Conservation (phyloP, 2,329 filamentous ascomycete genomes). For the Penicillium sclerotigenum region DNA sequence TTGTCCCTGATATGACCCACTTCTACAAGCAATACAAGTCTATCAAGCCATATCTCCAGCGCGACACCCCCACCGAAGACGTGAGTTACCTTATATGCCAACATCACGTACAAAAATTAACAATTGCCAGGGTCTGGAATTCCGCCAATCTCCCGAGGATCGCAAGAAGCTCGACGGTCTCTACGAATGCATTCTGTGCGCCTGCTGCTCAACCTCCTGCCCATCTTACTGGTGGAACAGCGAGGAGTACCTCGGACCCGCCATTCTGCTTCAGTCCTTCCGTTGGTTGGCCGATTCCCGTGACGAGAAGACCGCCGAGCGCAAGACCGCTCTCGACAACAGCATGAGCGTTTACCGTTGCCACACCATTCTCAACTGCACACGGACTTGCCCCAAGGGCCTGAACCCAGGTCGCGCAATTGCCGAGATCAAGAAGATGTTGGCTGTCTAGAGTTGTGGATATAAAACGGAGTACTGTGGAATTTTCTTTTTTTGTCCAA, state of each 20-base stretch:
- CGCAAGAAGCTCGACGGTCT: conserved; percentile 96
- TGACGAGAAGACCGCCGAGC: conserved; percentile 83
- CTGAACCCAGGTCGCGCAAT: conserved; percentile 93
- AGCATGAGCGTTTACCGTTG: conserved; percentile 98
- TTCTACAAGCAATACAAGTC: conserved; percentile 99
- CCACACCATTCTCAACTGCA: conserved; percentile 99
- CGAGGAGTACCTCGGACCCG: conserved; percentile 96
- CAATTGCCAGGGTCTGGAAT: conserved; percentile 72
- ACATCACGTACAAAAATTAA: neutral
- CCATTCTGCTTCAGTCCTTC: conserved; percentile 95
- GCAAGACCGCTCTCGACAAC: conserved; percentile 91
- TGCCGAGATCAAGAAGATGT: conserved; percentile 97
- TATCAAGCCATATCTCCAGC: conserved; percentile 97
- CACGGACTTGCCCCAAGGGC: conserved; percentile 95
- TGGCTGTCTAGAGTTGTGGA: conserved; percentile 55
- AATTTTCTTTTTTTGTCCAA: conserved; percentile 23
- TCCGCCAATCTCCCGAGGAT: conserved; percentile 85
- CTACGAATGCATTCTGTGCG: conserved; percentile 99
- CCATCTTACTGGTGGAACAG: conserved; percentile 99
- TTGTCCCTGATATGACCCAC: conserved; percentile 94
- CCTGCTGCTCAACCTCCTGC: conserved; percentile 98
- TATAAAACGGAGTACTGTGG: conserved; percentile 26
- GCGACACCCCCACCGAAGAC: conserved; percentile 77
- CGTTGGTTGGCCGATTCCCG: conserved; percentile 94
- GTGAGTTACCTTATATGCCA: conserved; percentile 54